A percentile compares a stretch with the other conserved stretches of the same genome.
These are phyloP conservation scores for Boletus semigastroideus DNA, from an alignment of 1,284 basidiomycete genomes.

Conservation along the genomic window DNA sequence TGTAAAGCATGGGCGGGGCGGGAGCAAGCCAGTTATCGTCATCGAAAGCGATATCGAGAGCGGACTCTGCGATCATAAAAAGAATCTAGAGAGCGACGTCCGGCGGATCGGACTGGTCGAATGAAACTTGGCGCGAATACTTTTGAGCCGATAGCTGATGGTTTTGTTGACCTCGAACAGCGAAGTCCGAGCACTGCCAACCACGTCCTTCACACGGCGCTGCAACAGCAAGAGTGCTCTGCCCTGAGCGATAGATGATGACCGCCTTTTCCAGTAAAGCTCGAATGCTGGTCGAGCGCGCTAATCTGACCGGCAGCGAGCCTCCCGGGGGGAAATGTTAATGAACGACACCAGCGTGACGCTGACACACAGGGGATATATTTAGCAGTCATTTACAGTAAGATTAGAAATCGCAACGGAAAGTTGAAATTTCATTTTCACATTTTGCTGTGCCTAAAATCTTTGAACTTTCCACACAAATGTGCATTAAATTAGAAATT, in stretches of 20 bases:
- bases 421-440: no score
- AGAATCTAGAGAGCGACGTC: not conserved
- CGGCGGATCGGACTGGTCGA: slow-evolving; percentile 1
- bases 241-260: not conserved
- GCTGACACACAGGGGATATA: no score
- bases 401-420: no score
- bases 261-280: not conserved
- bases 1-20: slow-evolving; percentile 51
- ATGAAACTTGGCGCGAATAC: not conserved
- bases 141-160: not conserved
- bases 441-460: no score
- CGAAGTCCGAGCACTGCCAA: slow-evolving; percentile 1
- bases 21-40: slow-evolving; percentile 59
- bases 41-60: slow-evolving; percentile 61
- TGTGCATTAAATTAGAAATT: no score
- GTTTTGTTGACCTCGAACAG: not conserved
- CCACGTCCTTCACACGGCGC: slow-evolving; percentile 17
- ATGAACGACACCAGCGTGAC: no score
- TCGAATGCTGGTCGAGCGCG: not conserved
- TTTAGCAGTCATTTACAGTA: no score
- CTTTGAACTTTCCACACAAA: no score
- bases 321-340: no score
- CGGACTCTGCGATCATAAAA: slow-evolving; percentile 56
- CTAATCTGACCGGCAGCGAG: no score
- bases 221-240: not conserved